Evolutionary conservation across 73 alveolate genomes (phyloP).

Genomic region (Paraurostyla sp.): DNA sequence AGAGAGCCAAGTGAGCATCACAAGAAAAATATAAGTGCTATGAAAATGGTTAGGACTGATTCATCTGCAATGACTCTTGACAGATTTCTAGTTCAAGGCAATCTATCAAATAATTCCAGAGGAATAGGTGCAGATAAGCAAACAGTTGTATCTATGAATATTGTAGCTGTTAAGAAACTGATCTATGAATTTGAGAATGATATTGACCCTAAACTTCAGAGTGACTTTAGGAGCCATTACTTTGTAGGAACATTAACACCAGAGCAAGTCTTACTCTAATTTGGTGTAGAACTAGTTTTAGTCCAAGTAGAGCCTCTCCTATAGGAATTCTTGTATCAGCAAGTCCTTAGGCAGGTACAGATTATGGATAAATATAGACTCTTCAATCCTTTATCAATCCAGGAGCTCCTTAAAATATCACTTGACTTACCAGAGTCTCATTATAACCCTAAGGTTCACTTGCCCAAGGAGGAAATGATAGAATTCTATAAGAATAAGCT

Average conservation of each 20-base stretch:
- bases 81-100: slow-evolving; percentile 62
- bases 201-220: slow-evolving; percentile 36
- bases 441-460: slow-evolving; percentile 59
- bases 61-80: slow-evolving; percentile 64
- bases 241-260: slow-evolving; percentile 71
- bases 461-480: slow-evolving; percentile 55
- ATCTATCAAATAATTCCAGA: background rate
- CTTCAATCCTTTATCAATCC: slow-evolving; percentile 7
- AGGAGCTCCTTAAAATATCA: slow-evolving; percentile 49
- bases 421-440: slow-evolving; percentile 58
- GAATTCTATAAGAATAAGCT: slow-evolving; percentile 47
- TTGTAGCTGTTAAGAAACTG: slow-evolving; percentile 57
- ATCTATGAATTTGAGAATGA: slow-evolving; percentile 70
- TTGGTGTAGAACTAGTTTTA: slow-evolving; percentile 54
- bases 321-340: slow-evolving; percentile 62
- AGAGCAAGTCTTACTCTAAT: slow-evolving; percentile 66
- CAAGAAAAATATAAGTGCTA: slow-evolving; percentile 48
- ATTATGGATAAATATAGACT: slow-evolving; percentile 48
- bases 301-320: slow-evolving; percentile 63
- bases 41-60: slow-evolving; percentile 67
- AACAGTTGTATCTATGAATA: slow-evolving; percentile 51
- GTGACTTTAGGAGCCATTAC: slow-evolving; percentile 50
- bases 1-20: slow-evolving; percentile 53
- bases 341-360: slow-evolving; percentile 32
- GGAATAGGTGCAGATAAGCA: background rate